Conservation (phyloP, 768 basidiomycete genomes). For the Daedaleopsis sinensis region DNA sequence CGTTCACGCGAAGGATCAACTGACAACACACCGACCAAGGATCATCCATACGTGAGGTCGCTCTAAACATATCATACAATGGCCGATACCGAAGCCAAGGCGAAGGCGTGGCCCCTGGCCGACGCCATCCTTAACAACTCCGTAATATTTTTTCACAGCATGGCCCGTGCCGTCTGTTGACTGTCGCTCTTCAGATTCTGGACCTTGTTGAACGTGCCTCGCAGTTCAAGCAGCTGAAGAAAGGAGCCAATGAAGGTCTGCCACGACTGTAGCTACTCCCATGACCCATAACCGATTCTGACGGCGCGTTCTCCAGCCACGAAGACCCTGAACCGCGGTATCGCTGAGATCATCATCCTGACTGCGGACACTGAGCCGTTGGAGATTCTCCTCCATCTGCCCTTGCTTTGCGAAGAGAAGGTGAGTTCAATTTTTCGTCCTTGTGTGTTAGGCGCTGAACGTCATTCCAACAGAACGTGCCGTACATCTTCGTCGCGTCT, state of each 20-base stretch:
- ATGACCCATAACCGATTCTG: not conserved
- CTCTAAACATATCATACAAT: slow-evolving; percentile 40
- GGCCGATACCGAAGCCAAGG: slow-evolving; percentile 56
- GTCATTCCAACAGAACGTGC: slow-evolving; percentile 71
- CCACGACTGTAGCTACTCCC: slow-evolving; percentile 2
- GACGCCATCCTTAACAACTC: slow-evolving; percentile 88
- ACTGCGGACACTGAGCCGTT: slow-evolving; percentile 97
- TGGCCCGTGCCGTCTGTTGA: not conserved
- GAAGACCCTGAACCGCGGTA: slow-evolving; percentile 97
- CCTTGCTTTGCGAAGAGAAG: slow-evolving; percentile 98
- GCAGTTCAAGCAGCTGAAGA: slow-evolving; percentile 98
- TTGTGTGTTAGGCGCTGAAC: not conserved
- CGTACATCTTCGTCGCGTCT: slow-evolving; percentile 92
- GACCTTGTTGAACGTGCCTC: slow-evolving; percentile 94
- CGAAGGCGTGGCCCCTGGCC: slow-evolving; percentile 90
- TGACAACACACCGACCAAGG: slow-evolving; percentile 66
- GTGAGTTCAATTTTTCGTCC: slow-evolving; percentile 40
- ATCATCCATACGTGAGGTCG: slow-evolving; percentile 85
- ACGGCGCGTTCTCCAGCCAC: slow-evolving; percentile 60
- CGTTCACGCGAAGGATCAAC: slow-evolving; percentile 21
- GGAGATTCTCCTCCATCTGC: slow-evolving; percentile 96
- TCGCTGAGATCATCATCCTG: slow-evolving; percentile 96
- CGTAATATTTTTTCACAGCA: slow-evolving; percentile 46
- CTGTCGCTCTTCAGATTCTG: slow-evolving; percentile 64
- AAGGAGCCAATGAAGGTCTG: slow-evolving; percentile 97